These are phyloP conservation scores for Melocanna baccifera DNA, from an alignment of 176 grass and related monocot species.

Conservation along the genomic window DNA sequence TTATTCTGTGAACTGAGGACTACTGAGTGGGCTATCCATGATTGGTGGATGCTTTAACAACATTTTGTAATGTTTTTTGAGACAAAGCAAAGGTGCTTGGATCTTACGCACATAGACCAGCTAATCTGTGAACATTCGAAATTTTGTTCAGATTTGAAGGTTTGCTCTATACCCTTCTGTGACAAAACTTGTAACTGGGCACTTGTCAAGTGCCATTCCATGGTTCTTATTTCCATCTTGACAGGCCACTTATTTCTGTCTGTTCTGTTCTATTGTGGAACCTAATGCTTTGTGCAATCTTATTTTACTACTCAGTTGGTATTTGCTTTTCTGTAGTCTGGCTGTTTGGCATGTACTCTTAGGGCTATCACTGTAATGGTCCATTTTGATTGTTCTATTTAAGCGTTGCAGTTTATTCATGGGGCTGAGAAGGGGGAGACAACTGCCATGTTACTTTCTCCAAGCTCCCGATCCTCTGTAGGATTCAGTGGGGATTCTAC, in stretches of 20 bases:
- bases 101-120: not conserved
- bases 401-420: conserved; percentile 58
- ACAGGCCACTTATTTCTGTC: not conserved
- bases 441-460: conserved; percentile 82
- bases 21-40: conserved; percentile 1
- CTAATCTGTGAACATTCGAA: not conserved
- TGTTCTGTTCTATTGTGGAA: not conserved
- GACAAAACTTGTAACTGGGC: not conserved
- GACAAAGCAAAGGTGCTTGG: too few relatives aligned
- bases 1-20: not conserved
- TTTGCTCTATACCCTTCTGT: not conserved
- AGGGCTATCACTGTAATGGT: not conserved
- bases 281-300: not conserved
- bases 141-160: not conserved
- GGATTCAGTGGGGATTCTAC: conserved; percentile 52
- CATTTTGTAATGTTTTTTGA: not conserved
- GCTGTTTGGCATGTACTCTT: not conserved
- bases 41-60: not conserved
- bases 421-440: conserved; percentile 83
- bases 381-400: conserved; percentile 3
- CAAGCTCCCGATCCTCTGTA: conserved; percentile 50
- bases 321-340: not conserved
- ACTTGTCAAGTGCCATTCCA: not conserved
- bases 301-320: not conserved
- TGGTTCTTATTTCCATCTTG: conserved; percentile 2